These are phyloP conservation scores for Vaccinium darrowii DNA, from an alignment of 148 eudicot species.

Conservation along the genomic window DNA sequence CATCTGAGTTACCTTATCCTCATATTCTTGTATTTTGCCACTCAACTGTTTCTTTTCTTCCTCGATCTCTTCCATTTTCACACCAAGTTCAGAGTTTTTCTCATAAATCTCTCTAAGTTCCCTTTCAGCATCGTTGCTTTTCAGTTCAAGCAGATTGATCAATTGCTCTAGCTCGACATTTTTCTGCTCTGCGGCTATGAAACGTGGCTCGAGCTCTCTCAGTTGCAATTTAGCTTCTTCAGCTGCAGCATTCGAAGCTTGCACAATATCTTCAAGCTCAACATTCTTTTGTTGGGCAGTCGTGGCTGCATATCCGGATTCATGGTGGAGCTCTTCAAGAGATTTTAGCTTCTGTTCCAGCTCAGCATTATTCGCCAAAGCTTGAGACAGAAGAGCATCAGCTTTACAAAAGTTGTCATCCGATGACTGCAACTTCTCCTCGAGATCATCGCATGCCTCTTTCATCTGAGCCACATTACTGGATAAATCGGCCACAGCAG, in stretches of 20 bases:
- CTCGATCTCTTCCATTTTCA: slow-evolving; percentile 24
- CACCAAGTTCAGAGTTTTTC: slow-evolving; percentile 31
- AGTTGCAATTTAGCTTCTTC: slow-evolving; percentile 47
- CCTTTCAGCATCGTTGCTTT: slow-evolving; percentile 41
- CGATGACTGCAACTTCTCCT: slow-evolving; percentile 45
- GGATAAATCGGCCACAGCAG: slow-evolving; percentile 42
- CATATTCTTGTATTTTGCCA: slow-evolving; percentile 29
- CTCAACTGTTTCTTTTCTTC: slow-evolving; percentile 44
- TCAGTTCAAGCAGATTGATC: slow-evolving; percentile 35
- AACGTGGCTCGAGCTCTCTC: slow-evolving; percentile 35
- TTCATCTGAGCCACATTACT: slow-evolving; percentile 36
- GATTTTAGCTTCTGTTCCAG: slow-evolving; percentile 54
- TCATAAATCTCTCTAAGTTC: slow-evolving; percentile 36
- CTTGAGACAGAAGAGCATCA: slow-evolving; percentile 47
- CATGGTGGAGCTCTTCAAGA: slow-evolving; percentile 49
- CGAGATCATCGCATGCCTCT: slow-evolving; percentile 48
- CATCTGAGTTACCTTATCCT: slow-evolving; percentile 35
- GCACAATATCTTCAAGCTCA: slow-evolving; percentile 43
- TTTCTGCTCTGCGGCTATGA: slow-evolving; percentile 33
- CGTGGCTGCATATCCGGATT: slow-evolving; percentile 43
- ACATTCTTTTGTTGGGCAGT: slow-evolving; percentile 39
- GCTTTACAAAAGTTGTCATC: slow-evolving; percentile 56
- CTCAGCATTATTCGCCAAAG: slow-evolving; percentile 41
- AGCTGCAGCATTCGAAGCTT: slow-evolving; percentile 34
- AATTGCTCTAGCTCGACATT: slow-evolving; percentile 43